These are phyloP conservation scores for Lipomyces sp. DNA, from an alignment of 805 yeast genomes.

Conservation along the genomic window DNA sequence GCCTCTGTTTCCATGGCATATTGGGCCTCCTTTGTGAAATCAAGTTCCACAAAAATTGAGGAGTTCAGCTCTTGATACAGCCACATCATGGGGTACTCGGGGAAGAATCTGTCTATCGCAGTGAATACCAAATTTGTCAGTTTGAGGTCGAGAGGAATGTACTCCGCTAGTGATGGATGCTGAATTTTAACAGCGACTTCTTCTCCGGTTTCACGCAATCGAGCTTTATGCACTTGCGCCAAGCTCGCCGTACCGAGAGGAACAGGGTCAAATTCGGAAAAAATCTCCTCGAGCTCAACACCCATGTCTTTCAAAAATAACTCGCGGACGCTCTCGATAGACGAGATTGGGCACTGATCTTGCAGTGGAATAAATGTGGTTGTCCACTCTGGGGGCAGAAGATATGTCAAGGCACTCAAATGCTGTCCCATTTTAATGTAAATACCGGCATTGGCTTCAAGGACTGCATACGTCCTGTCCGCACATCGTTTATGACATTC, in stretches of 20 bases:
- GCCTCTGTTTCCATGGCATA: slow-evolving; percentile 74
- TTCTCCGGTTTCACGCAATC: slow-evolving; percentile 59
- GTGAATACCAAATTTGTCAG: slow-evolving; percentile 77
- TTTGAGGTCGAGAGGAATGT: slow-evolving; percentile 86
- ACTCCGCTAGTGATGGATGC: slow-evolving; percentile 83
- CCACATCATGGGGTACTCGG: slow-evolving; percentile 94
- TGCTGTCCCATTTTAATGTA: slow-evolving; percentile 96
- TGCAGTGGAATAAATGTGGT: slow-evolving; percentile 90
- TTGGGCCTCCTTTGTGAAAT: slow-evolving; percentile 82
- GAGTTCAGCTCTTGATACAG: slow-evolving; percentile 88
- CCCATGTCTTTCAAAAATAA: slow-evolving; percentile 77
- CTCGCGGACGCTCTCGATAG: slow-evolving; percentile 65
- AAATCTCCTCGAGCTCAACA: slow-evolving; percentile 60
- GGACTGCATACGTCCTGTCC: slow-evolving; percentile 71
- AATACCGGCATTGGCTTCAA: slow-evolving; percentile 87
- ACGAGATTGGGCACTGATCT: slow-evolving; percentile 84
- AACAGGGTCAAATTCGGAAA: slow-evolving; percentile 63
- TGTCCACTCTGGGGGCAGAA: slow-evolving; percentile 94
- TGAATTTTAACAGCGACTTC: slow-evolving; percentile 93
- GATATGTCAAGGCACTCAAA: slow-evolving; percentile 85
- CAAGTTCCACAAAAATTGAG: slow-evolving; percentile 88
- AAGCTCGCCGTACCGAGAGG: slow-evolving; percentile 96
- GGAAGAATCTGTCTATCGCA: slow-evolving; percentile 77
- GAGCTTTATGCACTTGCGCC: slow-evolving; percentile 92
- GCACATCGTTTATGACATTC: slow-evolving; percentile 81